phyloP scores from a whole-genome alignment of 176 grass and related monocot genomes.

The Hordeum vulgare region DNA sequence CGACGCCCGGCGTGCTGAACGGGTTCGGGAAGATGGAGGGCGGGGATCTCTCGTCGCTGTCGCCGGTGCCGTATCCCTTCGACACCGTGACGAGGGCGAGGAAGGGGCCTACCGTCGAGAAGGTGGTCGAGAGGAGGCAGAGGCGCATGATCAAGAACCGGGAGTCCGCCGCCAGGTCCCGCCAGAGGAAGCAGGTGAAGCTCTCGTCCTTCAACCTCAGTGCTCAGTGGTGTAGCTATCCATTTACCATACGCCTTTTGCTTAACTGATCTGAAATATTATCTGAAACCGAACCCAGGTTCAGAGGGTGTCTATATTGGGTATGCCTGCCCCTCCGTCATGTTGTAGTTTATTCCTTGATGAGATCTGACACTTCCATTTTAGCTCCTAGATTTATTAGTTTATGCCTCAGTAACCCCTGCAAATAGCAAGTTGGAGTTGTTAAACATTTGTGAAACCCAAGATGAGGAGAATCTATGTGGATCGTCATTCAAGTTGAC shows the following conservation, averaged over 20 bases:
- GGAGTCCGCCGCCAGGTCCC: constrained; percentile 80
- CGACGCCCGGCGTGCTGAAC: constrained; percentile 43
- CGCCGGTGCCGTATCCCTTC: constrained; percentile 72
- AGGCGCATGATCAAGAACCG: constrained; percentile 92
- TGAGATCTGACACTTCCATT: constrained; percentile 23
- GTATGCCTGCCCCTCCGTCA: constrained; percentile 29
- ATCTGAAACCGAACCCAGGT: constrained; percentile 18
- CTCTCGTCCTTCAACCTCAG: not conserved
- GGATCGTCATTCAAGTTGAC: constrained; percentile 12
- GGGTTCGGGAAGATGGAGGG: constrained; percentile 46
- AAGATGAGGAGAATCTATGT: constrained; percentile 20
- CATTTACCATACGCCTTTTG: constrained; percentile 2
- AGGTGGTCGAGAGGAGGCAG: constrained; percentile 80
- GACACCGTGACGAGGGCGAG: constrained; percentile 45
- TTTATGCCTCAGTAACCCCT: constrained; percentile 11
- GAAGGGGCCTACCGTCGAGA: constrained; percentile 62
- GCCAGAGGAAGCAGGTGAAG: constrained; percentile 75
- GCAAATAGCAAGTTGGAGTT: constrained; percentile 28
- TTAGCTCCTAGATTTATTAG: constrained; percentile 1
- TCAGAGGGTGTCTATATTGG: constrained; percentile 1
- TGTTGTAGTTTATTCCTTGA: constrained; percentile 39
- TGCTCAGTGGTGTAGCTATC: constrained; percentile 10
- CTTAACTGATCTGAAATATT: constrained; percentile 22
- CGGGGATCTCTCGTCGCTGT: constrained; percentile 50
- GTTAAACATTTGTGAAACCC: constrained; percentile 11